phyloP scores from a whole-genome alignment of 345 rosid genomes.

The Melaleuca alternifolia region DNA sequence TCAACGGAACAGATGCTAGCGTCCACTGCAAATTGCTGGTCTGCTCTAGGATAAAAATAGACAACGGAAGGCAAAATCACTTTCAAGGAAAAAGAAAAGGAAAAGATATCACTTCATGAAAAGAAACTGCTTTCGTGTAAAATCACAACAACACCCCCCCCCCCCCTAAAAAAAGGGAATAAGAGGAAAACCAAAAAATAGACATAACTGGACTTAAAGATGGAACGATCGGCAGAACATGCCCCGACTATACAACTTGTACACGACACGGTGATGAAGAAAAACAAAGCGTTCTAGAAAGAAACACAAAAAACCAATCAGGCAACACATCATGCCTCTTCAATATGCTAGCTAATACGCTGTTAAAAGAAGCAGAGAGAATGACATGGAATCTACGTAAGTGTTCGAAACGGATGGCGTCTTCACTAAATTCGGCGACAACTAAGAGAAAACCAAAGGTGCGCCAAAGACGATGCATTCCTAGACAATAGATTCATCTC shows the following conservation, averaged over 20 bases:
- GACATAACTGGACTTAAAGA: neutral
- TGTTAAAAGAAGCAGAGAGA: neutral
- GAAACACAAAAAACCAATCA: neutral
- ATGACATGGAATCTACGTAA: neutral
- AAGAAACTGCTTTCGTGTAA: neutral
- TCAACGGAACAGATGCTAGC: slow-evolving; percentile 69
- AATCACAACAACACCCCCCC: neutral
- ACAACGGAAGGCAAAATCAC: neutral
- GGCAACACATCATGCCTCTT: neutral
- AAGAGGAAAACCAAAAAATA: neutral
- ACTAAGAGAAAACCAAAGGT: neutral
- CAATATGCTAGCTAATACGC: neutral
- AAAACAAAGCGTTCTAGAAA: neutral
- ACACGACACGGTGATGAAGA: neutral
- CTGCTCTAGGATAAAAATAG: slow-evolving; percentile 36
- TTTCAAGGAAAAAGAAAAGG: neutral
- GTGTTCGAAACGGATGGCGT: neutral
- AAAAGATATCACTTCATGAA: neutral
- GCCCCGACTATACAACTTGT: neutral
- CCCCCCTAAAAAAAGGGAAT: neutral
- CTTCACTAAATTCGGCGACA: neutral
- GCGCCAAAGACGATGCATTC: neutral
- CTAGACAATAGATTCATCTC: neutral
- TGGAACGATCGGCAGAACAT: neutral
- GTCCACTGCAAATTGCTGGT: slow-evolving; percentile 76